Base-by-base conservation (phyloP, 2,329 filamentous ascomycete genomes). In the Colletotrichum sublineola region DNA sequence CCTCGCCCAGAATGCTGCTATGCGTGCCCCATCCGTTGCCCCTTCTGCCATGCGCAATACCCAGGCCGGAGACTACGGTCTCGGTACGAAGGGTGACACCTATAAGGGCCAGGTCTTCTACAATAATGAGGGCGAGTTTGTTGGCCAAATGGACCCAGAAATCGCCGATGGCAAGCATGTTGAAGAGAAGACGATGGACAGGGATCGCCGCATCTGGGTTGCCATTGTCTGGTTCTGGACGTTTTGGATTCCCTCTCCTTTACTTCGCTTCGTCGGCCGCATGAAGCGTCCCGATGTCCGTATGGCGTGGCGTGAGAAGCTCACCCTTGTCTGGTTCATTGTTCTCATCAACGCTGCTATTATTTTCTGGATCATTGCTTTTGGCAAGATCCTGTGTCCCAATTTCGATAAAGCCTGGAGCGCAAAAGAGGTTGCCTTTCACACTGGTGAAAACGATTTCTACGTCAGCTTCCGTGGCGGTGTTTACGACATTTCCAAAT, bases 281-380 rank as follows among this genome's bases (percentile, higher is more conserved):
- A 99, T 99, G 96, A 97, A 97, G 84, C 92, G 96, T 67, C 96
- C 95, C 1, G 96, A 99, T 83, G 94, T 99, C 11, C 93, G 96
- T 36, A 93, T 98, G 90, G 96, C 96, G 0, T 99, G 96, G 96
- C 90, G 96, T 82, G 96, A 99, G 79, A 99, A 99, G 83, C 63
- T 99, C 14, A 92, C 96, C 0, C 85, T 99, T 14, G 91, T 95
- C 58, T 85, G 93, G 71, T 77, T 97, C 64, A 98, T 99, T 76
- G 80, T 93, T 40, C 77, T 99, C 15, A 83, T 97, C 76, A 99
- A 99, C 82, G 94, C 80, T 50, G 79, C 89, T 38, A 89, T 99
- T 73, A 87, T 98, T 70, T 99, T 99, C 84, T 97, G 94, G 89
- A 98, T 99, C 77, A 89, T 98, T 74, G 90, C 84, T 50, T 96